phyloP scores from a whole-genome alignment of 345 rosid genomes.

The Populus alba region DNA sequence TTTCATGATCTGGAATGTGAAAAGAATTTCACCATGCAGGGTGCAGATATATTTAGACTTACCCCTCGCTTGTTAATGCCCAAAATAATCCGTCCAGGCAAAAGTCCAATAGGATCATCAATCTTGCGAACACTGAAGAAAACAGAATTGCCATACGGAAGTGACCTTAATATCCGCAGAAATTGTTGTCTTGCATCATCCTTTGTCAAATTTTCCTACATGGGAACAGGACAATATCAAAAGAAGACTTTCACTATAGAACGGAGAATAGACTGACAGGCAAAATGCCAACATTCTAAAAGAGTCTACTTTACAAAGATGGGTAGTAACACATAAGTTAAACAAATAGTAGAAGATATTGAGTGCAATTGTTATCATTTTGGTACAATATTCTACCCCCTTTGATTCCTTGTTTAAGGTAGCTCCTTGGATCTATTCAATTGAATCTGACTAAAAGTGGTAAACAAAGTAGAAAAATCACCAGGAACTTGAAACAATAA shows the following conservation, averaged over 20 bases:
- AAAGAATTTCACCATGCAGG: neutral
- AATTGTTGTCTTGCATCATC: conserved; percentile 97
- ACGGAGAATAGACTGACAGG: neutral
- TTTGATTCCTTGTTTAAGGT: neutral
- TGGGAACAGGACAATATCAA: conserved; percentile 2
- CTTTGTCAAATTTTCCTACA: conserved; percentile 82
- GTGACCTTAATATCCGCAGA: conserved; percentile 68
- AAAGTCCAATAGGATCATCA: conserved; percentile 97
- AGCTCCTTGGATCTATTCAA: neutral
- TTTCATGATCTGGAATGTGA: neutral
- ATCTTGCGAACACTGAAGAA: conserved; percentile 92
- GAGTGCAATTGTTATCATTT: neutral
- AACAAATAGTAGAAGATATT: neutral
- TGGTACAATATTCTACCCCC: neutral
- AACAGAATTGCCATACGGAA: conserved; percentile 92
- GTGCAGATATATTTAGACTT: conserved; percentile 22
- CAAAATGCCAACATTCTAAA: neutral
- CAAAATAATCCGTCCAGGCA: conserved; percentile 86
- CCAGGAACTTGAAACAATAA: neutral
- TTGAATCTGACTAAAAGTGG: neutral
- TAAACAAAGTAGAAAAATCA: neutral
- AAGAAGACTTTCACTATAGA: neutral
- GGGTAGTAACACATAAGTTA: neutral
- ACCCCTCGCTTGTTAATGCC: conserved; percentile 99
- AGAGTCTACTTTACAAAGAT: neutral